These are phyloP conservation scores for Penicillium sumatraense DNA, from an alignment of 2,329 filamentous ascomycete species.

Conservation along the genomic window DNA sequence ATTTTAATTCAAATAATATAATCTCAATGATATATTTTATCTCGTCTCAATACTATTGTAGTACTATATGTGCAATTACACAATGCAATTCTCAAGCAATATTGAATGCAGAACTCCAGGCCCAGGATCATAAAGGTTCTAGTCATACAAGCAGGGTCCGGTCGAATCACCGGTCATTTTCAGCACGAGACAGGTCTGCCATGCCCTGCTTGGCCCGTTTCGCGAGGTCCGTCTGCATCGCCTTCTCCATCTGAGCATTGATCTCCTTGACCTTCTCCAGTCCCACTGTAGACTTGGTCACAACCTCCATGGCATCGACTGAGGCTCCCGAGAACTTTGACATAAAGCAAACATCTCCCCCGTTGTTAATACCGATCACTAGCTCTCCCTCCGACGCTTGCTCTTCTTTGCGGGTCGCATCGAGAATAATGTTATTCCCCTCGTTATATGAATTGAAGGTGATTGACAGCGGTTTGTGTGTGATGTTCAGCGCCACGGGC, in stretches of 20 bases:
- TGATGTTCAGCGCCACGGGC: conserved; percentile 84
- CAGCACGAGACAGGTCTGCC: conserved; percentile 79
- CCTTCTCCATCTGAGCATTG: conserved; percentile 72
- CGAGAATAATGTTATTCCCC: conserved; percentile 48
- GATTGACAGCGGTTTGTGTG: conserved; percentile 89
- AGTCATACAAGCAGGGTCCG: conserved; percentile 23
- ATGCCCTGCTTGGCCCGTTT: conserved; percentile 66
- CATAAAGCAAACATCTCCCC: conserved; percentile 89
- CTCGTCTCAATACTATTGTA: not conserved
- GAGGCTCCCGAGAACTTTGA: conserved; percentile 86
- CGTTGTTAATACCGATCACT: conserved; percentile 81
- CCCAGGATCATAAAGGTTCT: conserved; percentile 28
- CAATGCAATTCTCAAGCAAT: conserved; percentile 4
- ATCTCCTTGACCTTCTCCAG: conserved; percentile 80
- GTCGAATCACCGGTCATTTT: conserved; percentile 74
- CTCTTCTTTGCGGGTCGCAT: conserved; percentile 56
- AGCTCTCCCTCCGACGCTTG: conserved; percentile 67
- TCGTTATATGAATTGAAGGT: conserved; percentile 80
- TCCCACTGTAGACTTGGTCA: conserved; percentile 76
- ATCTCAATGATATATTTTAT: no score
- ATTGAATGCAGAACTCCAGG: conserved; percentile 24
- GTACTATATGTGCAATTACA: not conserved
- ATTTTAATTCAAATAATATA: no score
- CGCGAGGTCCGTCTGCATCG: conserved; percentile 77
- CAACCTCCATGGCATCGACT: conserved; percentile 76